Evolutionary conservation across 2,329 filamentous ascomycete species (phyloP).

Genomic region (Phaeosphaeriaceae sp.): DNA sequence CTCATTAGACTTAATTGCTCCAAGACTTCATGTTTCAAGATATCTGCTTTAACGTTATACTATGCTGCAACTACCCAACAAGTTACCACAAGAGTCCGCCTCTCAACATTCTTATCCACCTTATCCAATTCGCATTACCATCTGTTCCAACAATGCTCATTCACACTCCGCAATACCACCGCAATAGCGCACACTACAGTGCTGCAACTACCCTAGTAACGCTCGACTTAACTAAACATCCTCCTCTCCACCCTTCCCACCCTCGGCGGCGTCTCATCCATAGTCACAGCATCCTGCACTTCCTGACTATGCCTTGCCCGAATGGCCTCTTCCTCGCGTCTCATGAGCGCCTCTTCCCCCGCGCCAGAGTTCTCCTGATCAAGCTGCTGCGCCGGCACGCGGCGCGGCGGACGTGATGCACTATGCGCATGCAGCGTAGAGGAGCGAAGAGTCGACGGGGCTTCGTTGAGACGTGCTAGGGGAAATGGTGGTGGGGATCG

Average conservation of each 20-base stretch:
- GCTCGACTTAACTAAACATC: slow-evolving; percentile 8
- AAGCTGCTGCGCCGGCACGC: slow-evolving; percentile 28
- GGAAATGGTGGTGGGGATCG: not conserved
- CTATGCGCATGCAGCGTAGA: slow-evolving; percentile 7
- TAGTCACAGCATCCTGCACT: slow-evolving; percentile 25
- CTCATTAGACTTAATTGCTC: no score
- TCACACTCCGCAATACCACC: not conserved
- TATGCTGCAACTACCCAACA: no score
- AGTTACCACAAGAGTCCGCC: no score
- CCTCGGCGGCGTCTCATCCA: slow-evolving; percentile 48
- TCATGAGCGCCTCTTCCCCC: slow-evolving; percentile 34
- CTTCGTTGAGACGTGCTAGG: slow-evolving; percentile 6
- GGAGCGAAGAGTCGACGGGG: slow-evolving; percentile 16
- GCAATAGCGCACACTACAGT: not conserved
- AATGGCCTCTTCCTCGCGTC: slow-evolving; percentile 28
- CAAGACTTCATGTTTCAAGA: no score
- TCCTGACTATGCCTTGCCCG: slow-evolving; percentile 30
- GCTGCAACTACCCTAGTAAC: not conserved
- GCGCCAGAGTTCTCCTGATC: slow-evolving; percentile 46
- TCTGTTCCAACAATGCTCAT: not conserved
- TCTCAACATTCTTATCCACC: no score
- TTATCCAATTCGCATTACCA: not conserved
- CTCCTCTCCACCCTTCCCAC: slow-evolving; percentile 42
- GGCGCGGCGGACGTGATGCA: slow-evolving; percentile 13
- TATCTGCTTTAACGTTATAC: no score